Evolutionary conservation across 371 early-diverging fungal genomes (phyloP).

Genomic region (Coemansia sp.): DNA sequence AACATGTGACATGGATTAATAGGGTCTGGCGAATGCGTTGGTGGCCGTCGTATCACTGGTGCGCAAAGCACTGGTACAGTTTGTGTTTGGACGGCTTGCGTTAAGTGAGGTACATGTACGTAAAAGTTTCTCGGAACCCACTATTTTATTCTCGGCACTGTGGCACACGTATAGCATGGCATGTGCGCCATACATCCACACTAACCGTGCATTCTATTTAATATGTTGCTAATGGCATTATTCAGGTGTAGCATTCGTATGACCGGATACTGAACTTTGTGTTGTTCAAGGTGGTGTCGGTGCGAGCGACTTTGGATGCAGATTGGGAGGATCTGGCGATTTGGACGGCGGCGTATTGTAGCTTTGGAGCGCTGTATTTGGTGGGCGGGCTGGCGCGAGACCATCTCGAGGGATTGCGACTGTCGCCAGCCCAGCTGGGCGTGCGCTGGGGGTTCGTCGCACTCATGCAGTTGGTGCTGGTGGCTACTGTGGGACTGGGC

Average conservation of each 20-base stretch:
- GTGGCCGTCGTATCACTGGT: slow-evolving; percentile 43
- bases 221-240: background rate
- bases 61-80: slow-evolving; percentile 42
- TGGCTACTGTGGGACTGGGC: slow-evolving; percentile 21
- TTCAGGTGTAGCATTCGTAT: slow-evolving; percentile 47
- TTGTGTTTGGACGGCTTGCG: slow-evolving; percentile 42
- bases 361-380: slow-evolving; percentile 45
- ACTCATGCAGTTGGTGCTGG: slow-evolving; percentile 25
- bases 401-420: slow-evolving; percentile 41
- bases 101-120: slow-evolving; percentile 47
- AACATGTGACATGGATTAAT: slow-evolving; percentile 12
- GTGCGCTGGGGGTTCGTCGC: slow-evolving; percentile 47
- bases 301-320: slow-evolving; percentile 46
- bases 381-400: slow-evolving; percentile 47
- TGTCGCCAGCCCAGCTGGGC: slow-evolving; percentile 40
- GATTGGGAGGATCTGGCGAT: slow-evolving; percentile 51
- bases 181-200: slow-evolving; percentile 2
- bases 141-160: background rate
- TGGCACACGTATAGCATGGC: background rate
- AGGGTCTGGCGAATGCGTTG: slow-evolving; percentile 47
- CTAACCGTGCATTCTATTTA: too few relatives aligned
- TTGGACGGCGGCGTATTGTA: slow-evolving; percentile 46
- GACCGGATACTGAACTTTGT: slow-evolving; percentile 52
- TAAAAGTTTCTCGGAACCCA: background rate
- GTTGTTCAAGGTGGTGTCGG: slow-evolving; percentile 49